Conservation (phyloP, 768 basidiomycete species). For the Mycena galopus region DNA sequence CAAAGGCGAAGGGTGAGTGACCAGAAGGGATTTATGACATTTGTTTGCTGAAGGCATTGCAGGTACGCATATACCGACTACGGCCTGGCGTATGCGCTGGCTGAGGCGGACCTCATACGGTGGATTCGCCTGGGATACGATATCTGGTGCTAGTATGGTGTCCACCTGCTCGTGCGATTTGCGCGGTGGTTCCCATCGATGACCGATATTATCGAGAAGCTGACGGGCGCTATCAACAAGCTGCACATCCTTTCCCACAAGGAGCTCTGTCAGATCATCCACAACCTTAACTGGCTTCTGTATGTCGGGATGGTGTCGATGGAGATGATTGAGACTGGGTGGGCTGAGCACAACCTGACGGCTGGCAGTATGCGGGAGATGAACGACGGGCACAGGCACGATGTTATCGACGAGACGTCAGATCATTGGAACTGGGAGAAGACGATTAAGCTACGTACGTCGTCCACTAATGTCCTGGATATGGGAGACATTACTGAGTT, state of each 20-base stretch:
- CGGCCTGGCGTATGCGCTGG: not conserved
- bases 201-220: not conserved
- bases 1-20: conserved; percentile 18
- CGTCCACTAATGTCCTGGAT: no score
- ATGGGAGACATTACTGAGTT: no score
- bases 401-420: no score
- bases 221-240: not conserved
- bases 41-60: no score
- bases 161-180: not conserved
- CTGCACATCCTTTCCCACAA: conserved; percentile 40
- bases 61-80: conserved; percentile 21
- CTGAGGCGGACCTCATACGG: not conserved
- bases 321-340: no score
- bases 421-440: conserved; percentile 34
- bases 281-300: no score
- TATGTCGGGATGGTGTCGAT: no score
- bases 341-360: no score
- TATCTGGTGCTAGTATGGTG: not conserved
- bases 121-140: not conserved
- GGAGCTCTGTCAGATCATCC: conserved; percentile 38
- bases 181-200: not conserved
- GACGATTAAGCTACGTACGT: not conserved
- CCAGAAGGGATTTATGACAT: no score
- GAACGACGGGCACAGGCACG: no score
- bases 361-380: no score